phyloP scores from a whole-genome alignment of 768 basidiomycete genomes.

The Phanerochaete sordida region DNA sequence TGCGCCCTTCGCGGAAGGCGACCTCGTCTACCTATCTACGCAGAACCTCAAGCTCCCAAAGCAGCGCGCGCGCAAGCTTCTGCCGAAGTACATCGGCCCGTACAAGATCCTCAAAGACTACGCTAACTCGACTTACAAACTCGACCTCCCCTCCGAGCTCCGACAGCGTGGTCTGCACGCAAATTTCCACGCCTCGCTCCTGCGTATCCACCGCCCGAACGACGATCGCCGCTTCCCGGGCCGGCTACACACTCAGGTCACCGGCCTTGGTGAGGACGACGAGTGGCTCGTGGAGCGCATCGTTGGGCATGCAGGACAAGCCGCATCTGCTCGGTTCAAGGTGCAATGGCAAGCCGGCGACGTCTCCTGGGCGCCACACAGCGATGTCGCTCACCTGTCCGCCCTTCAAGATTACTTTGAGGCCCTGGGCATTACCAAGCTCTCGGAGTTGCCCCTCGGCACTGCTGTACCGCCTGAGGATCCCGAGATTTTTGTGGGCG shows the following conservation, averaged over 20 bases:
- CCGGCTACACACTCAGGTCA: slow-evolving; percentile 20
- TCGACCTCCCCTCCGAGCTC: slow-evolving; percentile 26
- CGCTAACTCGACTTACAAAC: slow-evolving; percentile 15
- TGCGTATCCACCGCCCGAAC: slow-evolving; percentile 30
- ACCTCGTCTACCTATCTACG: slow-evolving; percentile 25
- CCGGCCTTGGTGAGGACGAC: slow-evolving; percentile 15
- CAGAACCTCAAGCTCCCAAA: slow-evolving; percentile 14
- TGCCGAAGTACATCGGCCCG: slow-evolving; percentile 28
- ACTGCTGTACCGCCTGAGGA: slow-evolving; percentile 1
- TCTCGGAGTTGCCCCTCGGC: neutral
- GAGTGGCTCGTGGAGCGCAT: slow-evolving; percentile 27
- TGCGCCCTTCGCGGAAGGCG: slow-evolving; percentile 17
- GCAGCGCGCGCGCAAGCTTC: slow-evolving; percentile 22
- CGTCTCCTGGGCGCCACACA: slow-evolving; percentile 27
- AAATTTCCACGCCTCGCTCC: slow-evolving; percentile 30
- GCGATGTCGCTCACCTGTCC: slow-evolving; percentile 16
- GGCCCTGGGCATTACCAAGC: slow-evolving; percentile 12
- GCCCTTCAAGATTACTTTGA: slow-evolving; percentile 21
- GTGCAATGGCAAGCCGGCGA: slow-evolving; percentile 30
- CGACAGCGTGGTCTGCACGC: slow-evolving; percentile 24
- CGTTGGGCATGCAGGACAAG: slow-evolving; percentile 20
- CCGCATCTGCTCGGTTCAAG: slow-evolving; percentile 23
- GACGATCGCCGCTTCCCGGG: slow-evolving; percentile 32
- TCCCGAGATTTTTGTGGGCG: slow-evolving; percentile 3
- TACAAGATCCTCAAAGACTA: slow-evolving; percentile 18